Base-by-base conservation (phyloP, 2,329 filamentous ascomycete genomes). In the Alternaria brassicae region DNA sequence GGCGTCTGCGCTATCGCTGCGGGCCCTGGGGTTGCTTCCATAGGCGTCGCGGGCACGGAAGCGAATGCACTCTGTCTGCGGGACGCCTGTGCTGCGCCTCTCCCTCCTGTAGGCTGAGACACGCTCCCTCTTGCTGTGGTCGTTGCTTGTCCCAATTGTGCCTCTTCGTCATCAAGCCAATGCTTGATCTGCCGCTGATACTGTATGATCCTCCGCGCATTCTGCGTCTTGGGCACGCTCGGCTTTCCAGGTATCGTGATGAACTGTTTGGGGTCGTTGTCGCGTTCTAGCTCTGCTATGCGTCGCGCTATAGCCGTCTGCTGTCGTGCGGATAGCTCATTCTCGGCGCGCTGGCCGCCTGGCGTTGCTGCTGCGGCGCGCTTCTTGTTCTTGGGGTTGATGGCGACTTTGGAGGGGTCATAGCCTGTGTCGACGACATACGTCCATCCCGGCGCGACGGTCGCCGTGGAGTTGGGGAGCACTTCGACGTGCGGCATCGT, bases 181-280 rank as follows among this genome's bases (percentile, higher is more conserved):
- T 95, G 93, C 62, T 88, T 87, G 76, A 94, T 94, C 3, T 90
- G 92, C 80, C 94, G 92, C 73, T 92, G 90, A 25, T 89, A 92
- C 66, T 89, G 87, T 56, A 95, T 81, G 62, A 95, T 92, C 78
- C 89, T 89, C 68, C 91, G 87, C 25, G 92, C 89, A 66, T 77
- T 77, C 53, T 77, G 83, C 6, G 89, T 91, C 75, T 87, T 86
- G 0, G 74, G 72, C 12, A 69, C 56, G n/a, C 64, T 63, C 63
- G 54, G 42, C 60, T 76, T 77, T 6, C 68, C 73, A 0, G 75
- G 74, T 28, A 77, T 61, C 5, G 68, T 30, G 83, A 70, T 89
- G 85, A 65, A 60, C 52, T 74, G 72, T 53, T 77, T 77, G 6
- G 73, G 69, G 50, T 90, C 91, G 74, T 98, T 78, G 62, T 78